Conservation (phyloP, 1,284 basidiomycete species). For the Lentinula novae-zelandiae region DNA sequence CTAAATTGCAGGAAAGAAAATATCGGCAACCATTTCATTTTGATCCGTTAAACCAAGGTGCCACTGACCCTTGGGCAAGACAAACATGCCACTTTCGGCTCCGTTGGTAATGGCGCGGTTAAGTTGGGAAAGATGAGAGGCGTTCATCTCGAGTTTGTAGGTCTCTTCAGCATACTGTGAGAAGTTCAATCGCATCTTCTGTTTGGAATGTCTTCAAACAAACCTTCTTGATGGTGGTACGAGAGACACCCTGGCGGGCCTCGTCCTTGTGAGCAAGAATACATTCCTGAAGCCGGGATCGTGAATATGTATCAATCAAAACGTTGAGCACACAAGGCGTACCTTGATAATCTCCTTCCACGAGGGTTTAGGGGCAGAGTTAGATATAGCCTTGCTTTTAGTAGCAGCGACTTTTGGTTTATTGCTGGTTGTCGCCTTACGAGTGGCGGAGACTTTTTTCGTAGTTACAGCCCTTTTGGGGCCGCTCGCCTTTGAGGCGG, state of each 20-base stretch:
- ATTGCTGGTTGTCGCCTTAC: constrained; percentile 32
- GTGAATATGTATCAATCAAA: constrained; percentile 1
- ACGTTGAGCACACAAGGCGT: constrained; percentile 17
- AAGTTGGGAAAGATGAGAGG: constrained; percentile 60
- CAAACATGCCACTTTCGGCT: constrained; percentile 57
- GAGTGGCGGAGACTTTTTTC: constrained; percentile 25
- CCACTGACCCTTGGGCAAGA: constrained; percentile 66
- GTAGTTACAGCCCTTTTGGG: constrained; percentile 19
- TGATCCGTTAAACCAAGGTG: constrained; percentile 27
- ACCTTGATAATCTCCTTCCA: constrained; percentile 66
- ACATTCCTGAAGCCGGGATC: constrained; percentile 48
- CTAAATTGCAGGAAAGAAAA: not conserved
- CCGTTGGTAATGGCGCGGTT: constrained; percentile 71
- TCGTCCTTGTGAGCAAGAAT: constrained; percentile 65
- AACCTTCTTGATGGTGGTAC: constrained; percentile 78
- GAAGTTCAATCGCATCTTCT: not conserved
- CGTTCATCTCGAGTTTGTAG: constrained; percentile 60
- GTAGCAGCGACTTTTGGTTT: constrained; percentile 24
- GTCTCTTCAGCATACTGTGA: constrained; percentile 69
- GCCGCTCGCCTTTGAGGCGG: constrained; percentile 13
- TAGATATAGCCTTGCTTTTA: constrained; percentile 22
- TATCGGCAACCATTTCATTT: too few relatives aligned
- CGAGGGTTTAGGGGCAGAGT: constrained; percentile 30
- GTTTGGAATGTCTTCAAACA: constrained; percentile 2
- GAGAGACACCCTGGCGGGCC: constrained; percentile 68